Percentiles rank a stretch among this genome's conserved stretches.
Conservation (phyloP, 1,284 basidiomycete species). For the Mycena sp. region DNA sequence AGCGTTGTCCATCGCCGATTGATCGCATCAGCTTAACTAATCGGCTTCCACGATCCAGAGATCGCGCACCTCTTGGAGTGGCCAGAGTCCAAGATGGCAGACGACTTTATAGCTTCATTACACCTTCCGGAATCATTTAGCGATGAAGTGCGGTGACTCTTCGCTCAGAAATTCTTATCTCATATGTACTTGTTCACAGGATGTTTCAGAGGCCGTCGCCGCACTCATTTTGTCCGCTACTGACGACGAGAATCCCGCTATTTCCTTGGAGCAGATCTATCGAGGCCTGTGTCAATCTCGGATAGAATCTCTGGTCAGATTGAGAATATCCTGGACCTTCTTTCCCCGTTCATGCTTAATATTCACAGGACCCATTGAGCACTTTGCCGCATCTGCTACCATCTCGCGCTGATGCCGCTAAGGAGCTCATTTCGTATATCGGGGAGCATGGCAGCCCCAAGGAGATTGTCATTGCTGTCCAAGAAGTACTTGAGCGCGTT, state of each 20-base stretch:
- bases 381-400: slow-evolving; percentile 56
- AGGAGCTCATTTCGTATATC: slow-evolving; percentile 54
- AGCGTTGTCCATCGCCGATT: no score
- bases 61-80: no score
- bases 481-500: slow-evolving; percentile 66
- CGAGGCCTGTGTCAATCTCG: slow-evolving; percentile 19
- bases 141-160: no score
- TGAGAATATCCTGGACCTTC: no score
- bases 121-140: no score
- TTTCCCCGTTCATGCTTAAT: not conserved
- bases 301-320: slow-evolving; percentile 11
- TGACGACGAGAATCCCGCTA: slow-evolving; percentile 14
- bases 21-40: no score
- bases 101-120: no score
- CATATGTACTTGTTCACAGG: not conserved
- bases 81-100: no score
- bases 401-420: slow-evolving; percentile 47
- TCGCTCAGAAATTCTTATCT: no score
- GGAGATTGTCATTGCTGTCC: slow-evolving; percentile 67
- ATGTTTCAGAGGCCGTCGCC: slow-evolving; percentile 12
- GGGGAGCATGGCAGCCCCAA: slow-evolving; percentile 59
- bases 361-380: slow-evolving; percentile 61
- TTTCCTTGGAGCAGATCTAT: slow-evolving; percentile 24
- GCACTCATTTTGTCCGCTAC: slow-evolving; percentile 26
- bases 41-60: no score